These are phyloP conservation scores for Pythium coloratum DNA, from an alignment of 352 stramenopile species.

Conservation along the genomic window DNA sequence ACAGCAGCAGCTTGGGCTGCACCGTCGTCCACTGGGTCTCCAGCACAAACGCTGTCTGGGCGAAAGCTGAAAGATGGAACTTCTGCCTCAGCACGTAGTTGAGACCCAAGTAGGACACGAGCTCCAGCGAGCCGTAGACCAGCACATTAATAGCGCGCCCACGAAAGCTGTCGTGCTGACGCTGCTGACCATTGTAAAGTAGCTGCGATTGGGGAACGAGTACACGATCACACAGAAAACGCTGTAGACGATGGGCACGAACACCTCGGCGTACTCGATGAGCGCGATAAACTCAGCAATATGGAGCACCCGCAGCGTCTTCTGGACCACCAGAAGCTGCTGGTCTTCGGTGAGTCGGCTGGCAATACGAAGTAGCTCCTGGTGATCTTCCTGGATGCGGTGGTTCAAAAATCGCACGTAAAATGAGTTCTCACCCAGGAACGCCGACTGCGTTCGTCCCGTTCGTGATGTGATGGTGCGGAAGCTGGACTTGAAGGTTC, in stretches of 20 bases:
- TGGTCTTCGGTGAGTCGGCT: background rate
- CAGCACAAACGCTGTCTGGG: conserved; percentile 26
- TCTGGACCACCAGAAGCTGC: conserved; percentile 10
- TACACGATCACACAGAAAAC: conserved; percentile 30
- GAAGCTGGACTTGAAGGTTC: background rate
- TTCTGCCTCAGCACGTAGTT: conserved; percentile 1
- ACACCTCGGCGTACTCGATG: conserved; percentile 33
- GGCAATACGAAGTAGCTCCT: background rate
- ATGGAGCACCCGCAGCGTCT: conserved; percentile 24
- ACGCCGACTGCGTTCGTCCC: background rate
- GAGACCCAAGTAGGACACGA: conserved; percentile 17
- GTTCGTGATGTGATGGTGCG: background rate
- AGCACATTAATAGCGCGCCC: conserved; percentile 14
- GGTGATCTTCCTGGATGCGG: background rate
- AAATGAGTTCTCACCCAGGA: background rate
- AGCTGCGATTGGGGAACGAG: conserved; percentile 28
- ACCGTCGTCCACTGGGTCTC: conserved; percentile 20
- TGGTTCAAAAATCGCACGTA: background rate
- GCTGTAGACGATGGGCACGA: conserved; percentile 31
- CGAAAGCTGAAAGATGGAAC: conserved; percentile 10
- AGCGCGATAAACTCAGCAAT: conserved; percentile 32
- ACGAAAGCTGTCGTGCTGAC: conserved; percentile 3
- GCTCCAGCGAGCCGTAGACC: conserved; percentile 21
- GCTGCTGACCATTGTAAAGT: conserved; percentile 21
- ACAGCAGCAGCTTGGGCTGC: conserved; percentile 21